Base-by-base conservation (phyloP, 2,329 filamentous ascomycete species). In the Fusarium globosum region DNA sequence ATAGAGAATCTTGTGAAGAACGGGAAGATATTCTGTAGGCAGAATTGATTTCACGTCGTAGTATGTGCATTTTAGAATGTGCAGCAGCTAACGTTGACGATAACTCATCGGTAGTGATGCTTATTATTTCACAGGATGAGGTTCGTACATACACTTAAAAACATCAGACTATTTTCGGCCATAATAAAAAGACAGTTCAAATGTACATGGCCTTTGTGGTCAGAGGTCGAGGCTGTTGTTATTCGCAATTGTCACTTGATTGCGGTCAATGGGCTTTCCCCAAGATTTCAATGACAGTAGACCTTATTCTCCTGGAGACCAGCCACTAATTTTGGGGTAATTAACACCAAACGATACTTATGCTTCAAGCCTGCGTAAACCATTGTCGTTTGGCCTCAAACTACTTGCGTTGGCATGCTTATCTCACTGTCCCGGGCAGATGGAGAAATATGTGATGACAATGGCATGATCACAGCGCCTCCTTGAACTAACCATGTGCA, bases 21-120 rank as follows among this genome's bases (percentile, higher is more conserved):
- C 20, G 5, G 15, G 7, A 33, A 23, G 21, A 7, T 10, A 3
- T 30, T n/a, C 0, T 16, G 2, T 18, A 2, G 11, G 21, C 0
- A 35, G 16, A 7, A 20, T 51, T 10, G 15, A 35, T 23, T 7
- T 10, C 4, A 12, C 6, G 12, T 5, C 3, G 2, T 11, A 10
- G 6, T 23, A 23, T 2, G 6, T 51, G 14, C 12, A 20, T 20
- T 51, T 5, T 7, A 14, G 8, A 18, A 14, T 11, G 16, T 8
- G 4, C 8, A 23, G 21, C 12, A 23, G 21, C 12, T 1, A 20
- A 16, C 21, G 14, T 13, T 18, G 3, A 18, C 13, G 4, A 13
- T 5, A 10, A 10, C 9, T 13, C 3, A n/a, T 33, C 16, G 15
- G 21, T 33, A 33, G 33, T 33, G 8, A 51, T 23, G 6, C 4